Evolutionary conservation across 306 rosid species (phyloP).

Genomic region (Amphicarpaea edgeworthii): DNA sequence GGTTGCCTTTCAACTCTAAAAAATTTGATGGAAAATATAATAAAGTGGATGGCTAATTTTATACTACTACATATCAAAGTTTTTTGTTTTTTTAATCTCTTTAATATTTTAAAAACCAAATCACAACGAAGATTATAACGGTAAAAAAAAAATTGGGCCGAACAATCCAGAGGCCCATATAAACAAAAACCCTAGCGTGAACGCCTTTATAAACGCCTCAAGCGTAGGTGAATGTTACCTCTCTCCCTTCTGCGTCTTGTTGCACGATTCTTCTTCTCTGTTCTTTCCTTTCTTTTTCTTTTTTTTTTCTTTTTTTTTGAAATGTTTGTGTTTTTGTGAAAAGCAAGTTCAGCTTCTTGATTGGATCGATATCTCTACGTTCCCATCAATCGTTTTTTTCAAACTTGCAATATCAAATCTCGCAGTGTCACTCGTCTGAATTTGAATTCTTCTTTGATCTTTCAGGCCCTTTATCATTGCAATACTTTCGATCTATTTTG

Average conservation of each 20-base stretch:
- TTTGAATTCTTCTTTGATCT: conserved; percentile 52
- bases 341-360: conserved; percentile 88
- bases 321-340: background rate
- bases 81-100: no score
- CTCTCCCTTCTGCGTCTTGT: background rate
- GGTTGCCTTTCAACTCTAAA: no score
- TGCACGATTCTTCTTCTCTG: background rate
- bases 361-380: conserved; percentile 43
- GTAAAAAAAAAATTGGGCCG: background rate
- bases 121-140: no score
- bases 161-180: background rate
- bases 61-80: no score
- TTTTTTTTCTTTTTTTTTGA: background rate
- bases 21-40: no score
- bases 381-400: conserved; percentile 46
- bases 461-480: conserved; percentile 78
- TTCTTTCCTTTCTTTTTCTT: background rate
- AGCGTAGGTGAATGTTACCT: background rate
- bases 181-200: background rate
- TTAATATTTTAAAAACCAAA: no score
- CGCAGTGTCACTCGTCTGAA: conserved; percentile 82
- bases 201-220: background rate
- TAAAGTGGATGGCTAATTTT: no score
- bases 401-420: conserved; percentile 66
- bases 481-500: conserved; percentile 29